A percentile compares a stretch with the other conserved stretches of the same genome.
phyloP scores from a whole-genome alignment of 2,329 filamentous ascomycete species.

The Aureobasidium sp. region DNA sequence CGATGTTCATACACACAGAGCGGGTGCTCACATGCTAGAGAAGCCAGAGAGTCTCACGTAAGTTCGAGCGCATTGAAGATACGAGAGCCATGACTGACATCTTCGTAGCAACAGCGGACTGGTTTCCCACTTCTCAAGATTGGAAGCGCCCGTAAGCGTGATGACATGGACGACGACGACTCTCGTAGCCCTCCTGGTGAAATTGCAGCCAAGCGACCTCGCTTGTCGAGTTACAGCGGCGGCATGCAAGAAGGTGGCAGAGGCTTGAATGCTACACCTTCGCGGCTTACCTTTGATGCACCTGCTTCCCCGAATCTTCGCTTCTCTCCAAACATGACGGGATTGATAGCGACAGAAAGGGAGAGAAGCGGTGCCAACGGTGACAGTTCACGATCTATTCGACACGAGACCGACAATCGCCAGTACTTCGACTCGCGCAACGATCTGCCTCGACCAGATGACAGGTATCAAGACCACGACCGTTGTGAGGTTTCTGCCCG shows the following conservation, averaged over 20 bases:
- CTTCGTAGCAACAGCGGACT: conserved; percentile 6
- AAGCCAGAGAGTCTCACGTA: conserved; percentile 11
- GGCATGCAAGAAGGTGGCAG: background rate
- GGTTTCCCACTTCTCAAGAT: background rate
- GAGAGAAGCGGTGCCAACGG: background rate
- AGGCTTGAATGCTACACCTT: background rate
- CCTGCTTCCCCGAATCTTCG: background rate
- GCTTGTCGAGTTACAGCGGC: conserved; percentile 3
- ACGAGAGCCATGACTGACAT: background rate
- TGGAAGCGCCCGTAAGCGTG: conserved; percentile 1
- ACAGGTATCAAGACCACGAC: conserved; percentile 1
- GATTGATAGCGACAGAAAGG: background rate
- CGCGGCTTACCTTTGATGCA: background rate
- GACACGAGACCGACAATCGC: background rate
- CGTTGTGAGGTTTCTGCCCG: conserved; percentile 1
- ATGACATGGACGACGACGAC: conserved; percentile 4
- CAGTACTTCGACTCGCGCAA: conserved; percentile 1
- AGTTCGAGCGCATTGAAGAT: background rate
- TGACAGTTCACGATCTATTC: background rate
- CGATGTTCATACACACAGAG: conserved; percentile 11
- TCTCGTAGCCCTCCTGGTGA: conserved; percentile 3
- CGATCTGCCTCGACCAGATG: background rate
- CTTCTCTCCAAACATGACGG: background rate
- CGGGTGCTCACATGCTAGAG: conserved; percentile 9
- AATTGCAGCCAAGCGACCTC: conserved; percentile 2